Conservation (phyloP, 1,284 basidiomycete genomes). For the Lignosus rhinocerotis region DNA sequence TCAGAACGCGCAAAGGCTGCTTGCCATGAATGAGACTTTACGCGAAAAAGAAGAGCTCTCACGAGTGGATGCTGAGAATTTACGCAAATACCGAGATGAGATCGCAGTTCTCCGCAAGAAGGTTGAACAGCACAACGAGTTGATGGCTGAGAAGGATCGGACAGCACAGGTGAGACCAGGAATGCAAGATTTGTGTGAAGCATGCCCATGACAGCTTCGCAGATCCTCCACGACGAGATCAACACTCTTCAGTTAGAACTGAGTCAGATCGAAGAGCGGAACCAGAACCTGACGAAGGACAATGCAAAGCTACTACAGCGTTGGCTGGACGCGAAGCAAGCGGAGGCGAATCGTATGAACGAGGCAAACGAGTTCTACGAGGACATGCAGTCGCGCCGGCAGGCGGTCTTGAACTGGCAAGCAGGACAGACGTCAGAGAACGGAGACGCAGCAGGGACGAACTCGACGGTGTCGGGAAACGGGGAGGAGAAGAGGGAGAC, state of each 20-base stretch:
- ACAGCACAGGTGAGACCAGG: conserved; percentile 73
- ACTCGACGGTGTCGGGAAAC: conserved; percentile 64
- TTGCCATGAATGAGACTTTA: conserved; percentile 92
- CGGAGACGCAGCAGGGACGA: conserved; percentile 26
- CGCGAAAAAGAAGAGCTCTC: conserved; percentile 88
- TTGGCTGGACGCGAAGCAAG: conserved; percentile 94
- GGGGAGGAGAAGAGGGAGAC: conserved; percentile 54
- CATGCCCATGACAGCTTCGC: neutral
- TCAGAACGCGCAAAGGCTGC: conserved; percentile 89
- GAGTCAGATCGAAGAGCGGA: conserved; percentile 85
- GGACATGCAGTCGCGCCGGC: conserved; percentile 71
- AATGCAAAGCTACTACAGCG: conserved; percentile 93
- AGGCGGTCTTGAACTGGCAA: conserved; percentile 55
- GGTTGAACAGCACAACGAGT: conserved; percentile 82
- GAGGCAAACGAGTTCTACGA: conserved; percentile 85
- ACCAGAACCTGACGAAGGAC: conserved; percentile 83
- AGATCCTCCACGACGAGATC: conserved; percentile 95
- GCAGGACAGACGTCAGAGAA: conserved; percentile 26
- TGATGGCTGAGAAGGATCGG: conserved; percentile 86
- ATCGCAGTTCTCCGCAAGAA: conserved; percentile 68
- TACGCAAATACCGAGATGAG: conserved; percentile 74
- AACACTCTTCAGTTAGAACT: conserved; percentile 89
- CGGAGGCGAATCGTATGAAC: conserved; percentile 94
- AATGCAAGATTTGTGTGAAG: neutral
- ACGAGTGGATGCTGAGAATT: conserved; percentile 74